A percentile compares a stretch with the other conserved stretches of the same genome.
Conservation (phyloP, 345 rosid genomes). For the Nasturtium officinale region DNA sequence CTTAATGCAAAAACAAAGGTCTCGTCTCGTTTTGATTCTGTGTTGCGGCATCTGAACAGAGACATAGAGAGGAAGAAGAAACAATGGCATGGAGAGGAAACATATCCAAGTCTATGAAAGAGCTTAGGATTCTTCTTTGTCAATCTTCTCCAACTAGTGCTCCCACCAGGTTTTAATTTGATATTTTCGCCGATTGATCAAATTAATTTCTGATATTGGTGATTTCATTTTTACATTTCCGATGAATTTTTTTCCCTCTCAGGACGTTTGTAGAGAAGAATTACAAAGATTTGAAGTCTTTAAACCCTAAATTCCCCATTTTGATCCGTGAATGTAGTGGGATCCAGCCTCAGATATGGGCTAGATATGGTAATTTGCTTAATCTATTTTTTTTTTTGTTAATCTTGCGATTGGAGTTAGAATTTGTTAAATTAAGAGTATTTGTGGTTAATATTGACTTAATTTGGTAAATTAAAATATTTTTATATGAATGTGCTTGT, state of each 20-base stretch:
- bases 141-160: conserved; percentile 76
- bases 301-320: conserved; percentile 86
- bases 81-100: conserved; percentile 55
- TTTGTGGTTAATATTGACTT: neutral
- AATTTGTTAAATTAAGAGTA: neutral
- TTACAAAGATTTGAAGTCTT: conserved; percentile 81
- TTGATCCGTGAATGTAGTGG: conserved; percentile 84
- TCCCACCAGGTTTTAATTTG: conserved; percentile 53
- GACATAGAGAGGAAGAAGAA: conserved; percentile 1
- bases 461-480: neutral
- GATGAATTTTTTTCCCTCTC: neutral
- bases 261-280: conserved; percentile 83
- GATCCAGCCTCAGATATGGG: conserved; percentile 93
- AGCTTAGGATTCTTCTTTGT: conserved; percentile 73
- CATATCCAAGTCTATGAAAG: conserved; percentile 53
- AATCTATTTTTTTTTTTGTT: neutral
- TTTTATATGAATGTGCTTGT: neutral
- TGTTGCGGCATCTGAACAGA: neutral
- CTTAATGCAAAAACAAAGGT: neutral
- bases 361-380: conserved; percentile 70
- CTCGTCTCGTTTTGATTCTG: neutral
- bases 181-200: neutral
- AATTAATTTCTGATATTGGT: conserved; percentile 8
- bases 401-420: neutral
- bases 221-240: conserved; percentile 6